Percentiles rank a stretch among this genome's conserved stretches.
Conservation (phyloP, 768 basidiomycete species). For the Hirschioporus abietinus region DNA sequence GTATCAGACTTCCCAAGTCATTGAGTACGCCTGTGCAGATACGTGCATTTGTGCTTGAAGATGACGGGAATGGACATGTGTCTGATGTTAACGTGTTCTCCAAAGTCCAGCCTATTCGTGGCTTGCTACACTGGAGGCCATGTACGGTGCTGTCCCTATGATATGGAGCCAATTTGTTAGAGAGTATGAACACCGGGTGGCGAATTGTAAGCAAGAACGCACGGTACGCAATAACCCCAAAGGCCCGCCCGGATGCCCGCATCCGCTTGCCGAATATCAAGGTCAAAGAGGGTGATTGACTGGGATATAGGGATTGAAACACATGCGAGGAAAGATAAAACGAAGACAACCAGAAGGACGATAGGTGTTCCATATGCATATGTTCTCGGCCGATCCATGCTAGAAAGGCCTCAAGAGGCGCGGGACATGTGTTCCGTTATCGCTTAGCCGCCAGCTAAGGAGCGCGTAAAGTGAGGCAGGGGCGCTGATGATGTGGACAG, state of each 20-base stretch:
- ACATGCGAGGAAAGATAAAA: not conserved
- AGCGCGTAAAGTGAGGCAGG: not conserved
- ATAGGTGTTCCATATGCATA: not conserved
- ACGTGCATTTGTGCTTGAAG: not conserved
- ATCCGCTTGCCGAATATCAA: not conserved
- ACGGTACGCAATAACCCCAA: slow-evolving; percentile 1
- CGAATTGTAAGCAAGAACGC: not conserved
- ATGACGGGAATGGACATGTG: not conserved
- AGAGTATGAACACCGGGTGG: not conserved
- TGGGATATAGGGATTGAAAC: slow-evolving; percentile 3
- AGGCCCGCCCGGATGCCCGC: not conserved
- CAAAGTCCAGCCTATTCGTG: not conserved
- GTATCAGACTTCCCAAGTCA: not conserved
- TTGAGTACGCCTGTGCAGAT: not conserved
- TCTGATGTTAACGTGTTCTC: not conserved
- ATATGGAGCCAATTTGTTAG: not conserved
- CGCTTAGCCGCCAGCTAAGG: not conserved
- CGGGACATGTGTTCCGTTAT: not conserved
- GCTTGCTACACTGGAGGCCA: not conserved
- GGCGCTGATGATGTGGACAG: not conserved
- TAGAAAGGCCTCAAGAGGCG: not conserved
- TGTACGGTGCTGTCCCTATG: not conserved
- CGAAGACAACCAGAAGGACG: not conserved
- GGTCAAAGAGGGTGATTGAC: not conserved
- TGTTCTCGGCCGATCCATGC: not conserved